Base-by-base conservation (phyloP, 1,139 yeast genomes). In the Magnusiomyces starmeri region DNA sequence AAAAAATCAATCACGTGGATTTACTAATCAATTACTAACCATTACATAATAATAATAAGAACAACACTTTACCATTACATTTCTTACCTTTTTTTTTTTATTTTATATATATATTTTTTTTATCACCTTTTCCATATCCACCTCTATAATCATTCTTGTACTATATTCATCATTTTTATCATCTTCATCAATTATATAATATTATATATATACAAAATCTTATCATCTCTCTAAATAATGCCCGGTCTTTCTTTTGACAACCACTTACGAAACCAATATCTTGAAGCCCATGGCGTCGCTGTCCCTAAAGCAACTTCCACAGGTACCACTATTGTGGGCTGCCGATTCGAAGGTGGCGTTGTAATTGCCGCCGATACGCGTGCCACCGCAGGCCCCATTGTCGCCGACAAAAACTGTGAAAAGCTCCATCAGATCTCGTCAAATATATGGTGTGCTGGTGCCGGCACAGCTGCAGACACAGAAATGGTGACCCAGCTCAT, bases 401-500 rank as follows among this genome's bases (percentile, higher is more conserved):
- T 92, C 35, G 98, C 98, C 16, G 97, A 92, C 72, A 90, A 92
- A 75, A 92, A 92, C 74, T 90, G 97, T 76, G 97, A 90, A 67
- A 92, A 92, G 72, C 76, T 92, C 59, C 98, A 92, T 72, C 75
- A 95, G 63, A 79, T 92, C 62, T 79, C 97, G 2, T 97, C 98
- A 12, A 79, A 78, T 66, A 92, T 92, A 65, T 92, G 98, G 98
- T 92, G 97, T 80, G 97, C 97, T 51, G 98, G 98, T 63, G 98
- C 98, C 3, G 98, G 98, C 69, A 92, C 98, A 20, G 98, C 98
- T 45, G 98, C 98, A n/a, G 98, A 92, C 68, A 92, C 97, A 10
- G 97, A 92, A 68, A 85, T 85, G 86, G 96, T 87, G 27, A 92
- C 98, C 6, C 96, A 88, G 69, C 76, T 92, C 66, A 89, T 89